Evolutionary conservation across 495 filamentous ascomycete species (phyloP).

Genomic region (Tuber umbilicatum): DNA sequence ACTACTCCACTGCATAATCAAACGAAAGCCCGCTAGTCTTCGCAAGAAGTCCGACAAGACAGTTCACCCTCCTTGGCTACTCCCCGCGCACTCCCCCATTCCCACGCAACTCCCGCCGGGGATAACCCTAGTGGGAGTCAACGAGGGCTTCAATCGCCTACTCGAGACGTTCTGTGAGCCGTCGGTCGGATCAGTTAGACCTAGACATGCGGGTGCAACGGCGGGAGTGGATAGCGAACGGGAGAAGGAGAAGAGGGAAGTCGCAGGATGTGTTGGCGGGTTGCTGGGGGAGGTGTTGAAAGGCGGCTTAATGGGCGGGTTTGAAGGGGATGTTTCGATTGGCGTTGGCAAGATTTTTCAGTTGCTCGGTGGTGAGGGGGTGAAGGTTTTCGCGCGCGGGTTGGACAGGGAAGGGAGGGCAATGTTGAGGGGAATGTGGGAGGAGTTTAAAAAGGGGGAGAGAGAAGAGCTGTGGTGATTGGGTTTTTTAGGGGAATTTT

Average conservation of each 20-base stretch:
- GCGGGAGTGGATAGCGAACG: slow-evolving; percentile 19
- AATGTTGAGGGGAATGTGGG: slow-evolving; percentile 35
- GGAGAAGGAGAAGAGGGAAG: slow-evolving; percentile 34
- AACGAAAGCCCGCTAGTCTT: slow-evolving; percentile 19
- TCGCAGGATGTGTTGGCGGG: slow-evolving; percentile 26
- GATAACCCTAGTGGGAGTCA: slow-evolving; percentile 7
- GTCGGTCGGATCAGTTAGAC: slow-evolving; percentile 31
- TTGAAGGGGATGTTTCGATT: slow-evolving; percentile 30
- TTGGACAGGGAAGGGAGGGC: slow-evolving; percentile 36
- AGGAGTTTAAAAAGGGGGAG: slow-evolving; percentile 31
- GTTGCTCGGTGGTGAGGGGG: slow-evolving; percentile 32
- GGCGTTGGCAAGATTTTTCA: slow-evolving; percentile 27
- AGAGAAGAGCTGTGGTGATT: slow-evolving; percentile 6
- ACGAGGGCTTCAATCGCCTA: slow-evolving; percentile 25
- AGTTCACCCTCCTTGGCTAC: slow-evolving; percentile 36
- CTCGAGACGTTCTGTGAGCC: slow-evolving; percentile 35
- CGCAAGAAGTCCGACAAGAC: slow-evolving; percentile 29
- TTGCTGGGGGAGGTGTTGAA: slow-evolving; percentile 33
- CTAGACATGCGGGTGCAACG: not conserved
- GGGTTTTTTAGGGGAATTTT: not conserved
- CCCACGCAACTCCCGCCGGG: not conserved
- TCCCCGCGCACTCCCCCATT: slow-evolving; percentile 3
- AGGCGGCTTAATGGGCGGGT: slow-evolving; percentile 24
- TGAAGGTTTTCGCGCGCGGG: slow-evolving; percentile 28
- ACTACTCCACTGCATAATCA: slow-evolving; percentile 29